phyloP scores from a whole-genome alignment of 108 stramenopile genomes.

The Pseudonitzschia pungens region DNA sequence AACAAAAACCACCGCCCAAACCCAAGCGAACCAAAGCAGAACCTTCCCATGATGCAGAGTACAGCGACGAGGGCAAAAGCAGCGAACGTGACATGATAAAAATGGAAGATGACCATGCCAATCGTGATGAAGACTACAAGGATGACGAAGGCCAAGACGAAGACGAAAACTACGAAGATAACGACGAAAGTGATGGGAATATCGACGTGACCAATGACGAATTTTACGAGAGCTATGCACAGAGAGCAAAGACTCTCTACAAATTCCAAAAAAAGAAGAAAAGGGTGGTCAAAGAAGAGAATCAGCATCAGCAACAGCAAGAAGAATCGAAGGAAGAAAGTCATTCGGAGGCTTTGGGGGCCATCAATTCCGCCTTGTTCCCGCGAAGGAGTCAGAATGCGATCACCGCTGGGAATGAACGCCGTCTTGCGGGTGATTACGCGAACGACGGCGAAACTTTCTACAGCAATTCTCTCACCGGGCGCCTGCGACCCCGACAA shows the following conservation, averaged over 20 bases:
- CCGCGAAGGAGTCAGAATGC: background rate
- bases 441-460: background rate
- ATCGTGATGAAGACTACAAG: background rate
- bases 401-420: background rate
- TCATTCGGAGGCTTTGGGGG: background rate
- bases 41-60: background rate
- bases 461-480: constrained; percentile 4
- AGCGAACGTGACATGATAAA: background rate
- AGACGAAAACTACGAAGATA: background rate
- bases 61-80: background rate
- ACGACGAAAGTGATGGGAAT: constrained; percentile 10
- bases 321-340: background rate
- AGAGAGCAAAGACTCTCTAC: background rate
- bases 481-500: constrained; percentile 2
- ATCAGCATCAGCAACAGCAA: no score
- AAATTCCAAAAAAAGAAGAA: background rate
- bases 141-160: background rate
- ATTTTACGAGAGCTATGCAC: constrained; percentile 3
- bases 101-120: background rate
- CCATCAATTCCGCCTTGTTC: constrained; percentile 4
- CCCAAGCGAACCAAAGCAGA: no score
- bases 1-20: no score
- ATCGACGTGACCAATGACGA: constrained; percentile 7
- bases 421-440: constrained; percentile 8
- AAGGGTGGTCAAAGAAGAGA: background rate